A percentile compares a stretch with the other conserved stretches of the same genome.
Conservation (phyloP, 1,284 basidiomycete genomes). For the Cutaneotrichosporon cavernicola region DNA sequence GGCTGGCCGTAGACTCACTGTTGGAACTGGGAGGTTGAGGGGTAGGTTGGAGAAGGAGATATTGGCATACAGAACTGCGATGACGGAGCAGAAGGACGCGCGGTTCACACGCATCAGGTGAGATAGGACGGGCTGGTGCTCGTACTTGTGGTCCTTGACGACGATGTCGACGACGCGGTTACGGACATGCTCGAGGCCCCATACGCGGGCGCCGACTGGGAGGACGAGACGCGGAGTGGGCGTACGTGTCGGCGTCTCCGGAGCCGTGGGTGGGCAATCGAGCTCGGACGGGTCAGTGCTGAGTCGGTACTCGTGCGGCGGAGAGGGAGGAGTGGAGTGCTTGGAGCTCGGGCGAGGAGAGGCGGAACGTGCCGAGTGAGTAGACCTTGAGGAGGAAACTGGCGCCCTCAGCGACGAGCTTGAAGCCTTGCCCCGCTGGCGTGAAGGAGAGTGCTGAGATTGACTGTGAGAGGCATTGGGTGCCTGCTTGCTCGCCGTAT, state of each 20-base stretch:
- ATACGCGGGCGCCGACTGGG: not conserved
- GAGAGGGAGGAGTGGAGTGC: not conserved
- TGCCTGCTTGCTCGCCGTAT: not conserved
- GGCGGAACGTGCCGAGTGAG: not conserved
- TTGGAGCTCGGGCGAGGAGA: not conserved
- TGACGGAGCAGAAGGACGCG: slow-evolving; percentile 1
- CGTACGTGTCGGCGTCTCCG: not conserved
- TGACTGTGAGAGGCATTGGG: not conserved
- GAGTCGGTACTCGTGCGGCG: not conserved
- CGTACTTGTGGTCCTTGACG: not conserved
- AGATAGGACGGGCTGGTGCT: not conserved
- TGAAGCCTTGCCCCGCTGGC: not conserved
- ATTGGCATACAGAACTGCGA: not conserved
- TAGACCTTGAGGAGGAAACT: not conserved
- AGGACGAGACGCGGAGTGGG: not conserved
- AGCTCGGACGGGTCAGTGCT: not conserved
- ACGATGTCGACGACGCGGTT: not conserved
- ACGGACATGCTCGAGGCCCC: not conserved
- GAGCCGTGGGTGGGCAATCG: not conserved
- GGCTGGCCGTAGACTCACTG: not conserved
- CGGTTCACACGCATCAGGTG: slow-evolving; percentile 5
- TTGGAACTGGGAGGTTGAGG: not conserved
- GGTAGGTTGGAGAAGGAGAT: not conserved
- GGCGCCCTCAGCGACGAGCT: not conserved
- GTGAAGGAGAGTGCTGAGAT: not conserved